Evolutionary conservation across 208 protist species (phyloP).

Genomic region (Porcisia deanei): DNA sequence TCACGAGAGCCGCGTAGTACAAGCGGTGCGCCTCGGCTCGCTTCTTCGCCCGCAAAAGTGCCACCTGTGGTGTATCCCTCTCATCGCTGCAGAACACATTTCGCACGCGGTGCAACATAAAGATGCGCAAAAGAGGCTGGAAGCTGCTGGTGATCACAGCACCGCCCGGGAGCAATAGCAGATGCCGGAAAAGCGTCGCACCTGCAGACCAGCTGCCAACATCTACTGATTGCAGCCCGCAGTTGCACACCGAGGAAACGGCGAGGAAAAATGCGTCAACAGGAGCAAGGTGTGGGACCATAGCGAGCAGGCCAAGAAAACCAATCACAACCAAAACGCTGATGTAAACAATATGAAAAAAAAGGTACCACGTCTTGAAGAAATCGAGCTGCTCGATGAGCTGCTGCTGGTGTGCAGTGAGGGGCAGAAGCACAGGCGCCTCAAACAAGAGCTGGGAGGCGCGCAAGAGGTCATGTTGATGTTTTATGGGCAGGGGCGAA

Average conservation of each 20-base stretch:
- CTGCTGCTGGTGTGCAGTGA: conserved; percentile 40
- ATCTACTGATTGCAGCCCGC: conserved; percentile 70
- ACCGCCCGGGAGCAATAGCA: conserved; percentile 67
- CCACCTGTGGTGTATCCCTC: conserved; percentile 47
- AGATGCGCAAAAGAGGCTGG: conserved; percentile 65
- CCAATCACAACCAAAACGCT: conserved; percentile 29
- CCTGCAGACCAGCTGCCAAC: conserved; percentile 42
- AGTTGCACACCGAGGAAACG: conserved; percentile 75
- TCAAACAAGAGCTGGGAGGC: conserved; percentile 60
- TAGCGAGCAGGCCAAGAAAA: conserved; percentile 32
- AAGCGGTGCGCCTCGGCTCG: conserved; percentile 43
- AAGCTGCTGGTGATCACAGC: conserved; percentile 73
- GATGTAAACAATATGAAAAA: conserved; percentile 63
- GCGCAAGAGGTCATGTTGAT: conserved; percentile 26
- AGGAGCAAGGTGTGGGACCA: conserved; percentile 24
- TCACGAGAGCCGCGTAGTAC: conserved; percentile 52
- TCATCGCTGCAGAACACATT: conserved; percentile 33
- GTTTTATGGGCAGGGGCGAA: not conserved
- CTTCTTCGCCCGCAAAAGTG: conserved; percentile 41
- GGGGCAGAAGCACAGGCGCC: conserved; percentile 40
- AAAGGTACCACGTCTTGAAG: conserved; percentile 70
- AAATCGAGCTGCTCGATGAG: conserved; percentile 54
- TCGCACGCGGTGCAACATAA: conserved; percentile 55
- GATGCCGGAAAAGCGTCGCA: conserved; percentile 41
- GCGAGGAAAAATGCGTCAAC: conserved; percentile 71